Evolutionary conservation across 768 basidiomycete species (phyloP), one percentile per base, ranked within the genome.

Genomic region (Mycena chlorophos): DNA sequence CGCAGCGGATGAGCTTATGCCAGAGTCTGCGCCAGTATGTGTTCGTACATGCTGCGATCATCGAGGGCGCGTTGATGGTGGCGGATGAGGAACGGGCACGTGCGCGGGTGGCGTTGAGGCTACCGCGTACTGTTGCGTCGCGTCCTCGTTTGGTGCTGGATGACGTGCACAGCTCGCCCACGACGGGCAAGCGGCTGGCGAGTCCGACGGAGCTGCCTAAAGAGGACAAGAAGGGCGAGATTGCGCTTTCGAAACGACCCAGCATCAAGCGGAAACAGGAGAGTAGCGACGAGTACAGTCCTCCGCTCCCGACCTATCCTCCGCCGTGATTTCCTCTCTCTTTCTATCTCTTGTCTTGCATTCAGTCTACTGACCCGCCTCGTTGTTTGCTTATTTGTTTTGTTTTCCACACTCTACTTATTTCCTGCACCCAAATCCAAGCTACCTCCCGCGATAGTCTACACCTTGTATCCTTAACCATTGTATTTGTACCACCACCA

Each of bases 1-100:
- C 95, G 69, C 95, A 98, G 73, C 78, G 96, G 51, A 98, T 98
- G 96, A 94, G 91, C 65, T 72, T 97, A 58, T 96, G 95, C 67
- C 95, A 96, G 76, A 96, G 90, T 69, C 73, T 95, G 66, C 77
- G 94, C 55, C 96, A 98, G 73, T 98, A 95, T 66, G 88, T 95
- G 19, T 98, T 95, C 71, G 90, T 94, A 31, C 91, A 97, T 68
- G 85, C 87, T 27, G 92, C 87, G 17, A 77, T 94, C 54, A 81
- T 94, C 54, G 89, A 91, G 69, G 91, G 92, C 5, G 82, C 87
- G 16, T 69, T 94, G 71, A 78, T 82, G 78, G 75, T 93, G 17
- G 78, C 88, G 43, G 91, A 92, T 60, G 88, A 91, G 68, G 85
- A 88, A 71, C 76, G 73, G 54, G 76, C 75, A 64, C 55, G 59